Percentiles rank a stretch among this genome's conserved stretches.
Conservation (phyloP, 2,329 filamentous ascomycete species). For the Cladosporium sp. region DNA sequence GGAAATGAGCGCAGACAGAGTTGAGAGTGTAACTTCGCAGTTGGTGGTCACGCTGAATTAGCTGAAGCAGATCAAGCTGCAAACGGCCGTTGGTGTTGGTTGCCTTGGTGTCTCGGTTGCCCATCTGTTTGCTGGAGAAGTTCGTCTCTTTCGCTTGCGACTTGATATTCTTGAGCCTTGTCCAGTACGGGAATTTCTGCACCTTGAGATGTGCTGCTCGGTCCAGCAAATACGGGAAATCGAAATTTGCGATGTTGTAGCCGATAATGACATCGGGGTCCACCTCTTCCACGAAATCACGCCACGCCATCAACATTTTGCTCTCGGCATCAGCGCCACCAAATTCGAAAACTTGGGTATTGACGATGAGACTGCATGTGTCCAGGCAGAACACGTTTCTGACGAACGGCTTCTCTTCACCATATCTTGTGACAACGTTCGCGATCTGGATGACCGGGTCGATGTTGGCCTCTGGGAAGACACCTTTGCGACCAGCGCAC, state of each 20-base stretch:
- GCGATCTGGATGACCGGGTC: slow-evolving; percentile 98
- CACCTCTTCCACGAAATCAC: slow-evolving; percentile 82
- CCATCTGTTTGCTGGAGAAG: slow-evolving; percentile 98
- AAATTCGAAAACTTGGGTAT: slow-evolving; percentile 87
- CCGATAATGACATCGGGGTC: slow-evolving; percentile 98
- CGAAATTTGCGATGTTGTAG: slow-evolving; percentile 98
- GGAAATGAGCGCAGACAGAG: slow-evolving; percentile 90
- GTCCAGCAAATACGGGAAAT: slow-evolving; percentile 93
- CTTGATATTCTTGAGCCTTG: slow-evolving; percentile 69
- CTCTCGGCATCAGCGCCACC: slow-evolving; percentile 63
- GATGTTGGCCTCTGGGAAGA: slow-evolving; percentile 89
- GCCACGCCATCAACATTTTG: slow-evolving; percentile 91
- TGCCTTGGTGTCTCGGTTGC: slow-evolving; percentile 87
- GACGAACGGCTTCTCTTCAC: slow-evolving; percentile 93
- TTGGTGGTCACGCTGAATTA: slow-evolving; percentile 93
- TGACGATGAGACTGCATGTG: slow-evolving; percentile 88
- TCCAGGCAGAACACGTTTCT: slow-evolving; percentile 96
- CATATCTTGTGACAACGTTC: slow-evolving; percentile 90
- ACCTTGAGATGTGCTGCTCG: slow-evolving; percentile 84
- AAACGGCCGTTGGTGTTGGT: slow-evolving; percentile 94
- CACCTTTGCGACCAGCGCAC: slow-evolving; percentile 93
- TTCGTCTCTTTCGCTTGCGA: slow-evolving; percentile 78
- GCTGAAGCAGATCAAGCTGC: slow-evolving; percentile 89
- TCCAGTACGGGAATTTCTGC: slow-evolving; percentile 80
- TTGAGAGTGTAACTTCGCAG: slow-evolving; percentile 96